Base-by-base conservation (phyloP, 2,329 filamentous ascomycete genomes). In the Phyllosticta capitalensis region DNA sequence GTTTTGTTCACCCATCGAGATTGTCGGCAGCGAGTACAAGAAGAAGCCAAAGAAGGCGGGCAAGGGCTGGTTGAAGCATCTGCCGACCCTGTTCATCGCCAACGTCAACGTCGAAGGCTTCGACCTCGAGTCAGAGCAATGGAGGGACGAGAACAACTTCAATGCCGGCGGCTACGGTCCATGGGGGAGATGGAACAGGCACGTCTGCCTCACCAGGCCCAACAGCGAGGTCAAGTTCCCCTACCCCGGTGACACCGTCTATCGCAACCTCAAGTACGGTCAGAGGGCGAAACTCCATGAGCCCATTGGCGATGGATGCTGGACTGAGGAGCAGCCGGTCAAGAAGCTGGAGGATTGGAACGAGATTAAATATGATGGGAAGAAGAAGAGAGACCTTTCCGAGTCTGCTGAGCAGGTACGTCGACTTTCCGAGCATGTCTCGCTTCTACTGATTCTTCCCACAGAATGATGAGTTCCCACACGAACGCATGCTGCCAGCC, bases 1-100 rank as follows among this genome's bases (percentile, higher is more conserved):
- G 91, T 95, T 96, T 81, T 97, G 92, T 65, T 90, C 87, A 0
- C 84, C 89, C 0, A 75, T 95, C 58, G 81, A 78, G 0, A 79
- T 96, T 20, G 83, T 83, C 12, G 77, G 75, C 0, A 76, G 77
- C 38, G 72, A 76, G 1, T 71, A 72, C 51, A 67, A 83, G 55
- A 71, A 77, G 1, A 81, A 80, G 63, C 38, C 38, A 12, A 45
- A 45, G 14, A 45, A 45, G 14, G 38, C 38, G 14, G 17, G 17
- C 14, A 45, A 45, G 38, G 38, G 38, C 4, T 45, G 38, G 38
- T 81, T 86, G 63, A 68, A 83, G 45, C 73, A 76, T 0, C 85
- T 95, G 49, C 90, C 90, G 0, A 78, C 86, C 58, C 86, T 94
- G 82, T 83, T 91, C 50, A 77, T 85, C 1, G 85, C 87, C 64